Evolutionary conservation across 2,329 filamentous ascomycete genomes (phyloP).

Genomic region (Tolypocladium album): DNA sequence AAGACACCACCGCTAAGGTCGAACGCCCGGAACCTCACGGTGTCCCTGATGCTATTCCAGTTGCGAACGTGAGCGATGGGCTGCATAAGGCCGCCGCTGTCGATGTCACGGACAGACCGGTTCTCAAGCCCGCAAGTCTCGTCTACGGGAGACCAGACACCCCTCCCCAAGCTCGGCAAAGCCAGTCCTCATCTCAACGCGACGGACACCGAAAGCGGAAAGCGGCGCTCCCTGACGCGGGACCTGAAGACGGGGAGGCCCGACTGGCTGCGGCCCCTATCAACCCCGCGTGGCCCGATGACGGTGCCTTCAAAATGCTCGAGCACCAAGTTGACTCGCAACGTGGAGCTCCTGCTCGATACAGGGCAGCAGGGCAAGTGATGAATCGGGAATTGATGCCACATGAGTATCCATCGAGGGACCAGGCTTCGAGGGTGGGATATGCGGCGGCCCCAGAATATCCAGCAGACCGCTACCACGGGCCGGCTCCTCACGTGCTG

Average conservation of each 20-base stretch:
- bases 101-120: constrained; percentile 5
- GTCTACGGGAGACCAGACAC: constrained; percentile 17
- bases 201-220: background rate
- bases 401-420: background rate
- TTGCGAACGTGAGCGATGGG: background rate
- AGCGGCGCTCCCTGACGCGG: background rate
- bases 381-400: background rate
- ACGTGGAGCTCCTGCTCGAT: background rate
- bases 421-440: background rate
- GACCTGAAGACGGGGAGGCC: background rate
- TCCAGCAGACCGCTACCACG: background rate
- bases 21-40: background rate
- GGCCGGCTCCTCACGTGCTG: background rate
- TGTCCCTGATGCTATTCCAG: background rate
- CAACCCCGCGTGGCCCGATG: background rate
- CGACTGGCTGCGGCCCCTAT: background rate
- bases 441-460: background rate
- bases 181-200: background rate
- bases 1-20: background rate
- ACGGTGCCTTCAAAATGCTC: background rate
- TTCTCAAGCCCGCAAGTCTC: constrained; percentile 15
- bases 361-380: background rate
- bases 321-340: background rate
- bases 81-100: background rate
- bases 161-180: background rate